Evolutionary conservation across 192 early-diverging fungal species (phyloP), one percentile per base, ranked within the genome.

Genomic region (Backusella liffmaniae): DNA sequence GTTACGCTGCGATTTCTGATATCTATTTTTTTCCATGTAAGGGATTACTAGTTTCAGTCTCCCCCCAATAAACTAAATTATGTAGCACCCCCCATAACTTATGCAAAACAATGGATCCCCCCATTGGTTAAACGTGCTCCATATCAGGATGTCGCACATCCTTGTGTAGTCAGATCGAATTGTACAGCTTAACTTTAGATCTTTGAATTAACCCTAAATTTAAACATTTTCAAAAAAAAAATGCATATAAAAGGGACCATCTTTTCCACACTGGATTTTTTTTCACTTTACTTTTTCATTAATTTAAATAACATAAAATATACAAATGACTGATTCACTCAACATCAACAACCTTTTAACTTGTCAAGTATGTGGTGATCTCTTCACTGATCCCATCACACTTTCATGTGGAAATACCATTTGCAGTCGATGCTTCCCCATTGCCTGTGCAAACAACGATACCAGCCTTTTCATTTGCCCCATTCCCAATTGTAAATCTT

Each of bases 361-460:
- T 49, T 72, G 70, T 72, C 39, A 39, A 46, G 70, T 72, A 29
- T 72, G 70, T 30, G 29, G 30, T 16, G 70, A 72, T 16, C 26
- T 46, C 29, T 44, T 72, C 12, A 30, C 9, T 30, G 70, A 72
- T 15, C 70, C 70, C 16, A 72, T 72, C 16, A 72, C 39, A 30
- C 70, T 72, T 32, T 72, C 70, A 29, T 72, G 70, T 18, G 70
- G 70, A 72, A 46, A 46, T 13, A 72, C 70, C 15, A 44, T 72
- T 12, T 72, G 70, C 41, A 62, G 56, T 62, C 70, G 21, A 42
- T 29, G 39, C 41, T 72, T 39, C 42, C 70, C 44, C 16, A 13
- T 44, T 46, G 13, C 70, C 29, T 32, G 39, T 12, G 10, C 70
- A 15, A 39, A 46, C 9, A 13, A 46, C 3, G 18, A 44, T 16